Percentiles rank a stretch among this genome's conserved stretches.
Evolutionary conservation across 1,284 basidiomycete species (phyloP).

Genomic region (Sanghuangporus sanghuang): DNA sequence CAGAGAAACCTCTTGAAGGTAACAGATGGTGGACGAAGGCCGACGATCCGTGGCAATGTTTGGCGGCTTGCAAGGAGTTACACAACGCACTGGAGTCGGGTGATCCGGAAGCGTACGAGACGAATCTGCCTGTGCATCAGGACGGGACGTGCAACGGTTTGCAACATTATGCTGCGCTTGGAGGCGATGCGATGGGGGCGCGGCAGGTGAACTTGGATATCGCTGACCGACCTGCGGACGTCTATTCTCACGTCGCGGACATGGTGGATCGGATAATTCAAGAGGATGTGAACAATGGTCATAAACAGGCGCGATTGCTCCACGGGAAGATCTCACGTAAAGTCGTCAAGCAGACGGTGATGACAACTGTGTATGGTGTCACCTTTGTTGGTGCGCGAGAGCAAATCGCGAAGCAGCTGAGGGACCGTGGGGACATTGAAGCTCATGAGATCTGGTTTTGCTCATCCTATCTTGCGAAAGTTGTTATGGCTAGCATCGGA

Average conservation of each 20-base stretch:
- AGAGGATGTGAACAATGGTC: constrained; percentile 44
- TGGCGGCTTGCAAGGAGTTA: constrained; percentile 89
- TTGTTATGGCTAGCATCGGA: constrained; percentile 80
- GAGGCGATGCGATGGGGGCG: constrained; percentile 88
- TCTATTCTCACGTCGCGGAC: constrained; percentile 91
- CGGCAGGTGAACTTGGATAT: constrained; percentile 89
- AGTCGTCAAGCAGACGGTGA: constrained; percentile 98
- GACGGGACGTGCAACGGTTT: constrained; percentile 99
- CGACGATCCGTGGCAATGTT: constrained; percentile 97
- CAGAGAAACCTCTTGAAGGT: constrained; percentile 79
- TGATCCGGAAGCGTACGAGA: constrained; percentile 70
- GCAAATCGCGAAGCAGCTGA: constrained; percentile 90
- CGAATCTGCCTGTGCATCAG: constrained; percentile 90
- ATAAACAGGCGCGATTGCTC: constrained; percentile 59
- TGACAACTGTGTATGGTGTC: constrained; percentile 99
- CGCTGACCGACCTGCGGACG: constrained; percentile 88
- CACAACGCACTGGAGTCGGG: constrained; percentile 70
- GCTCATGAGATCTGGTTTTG: constrained; percentile 70
- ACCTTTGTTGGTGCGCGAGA: constrained; percentile 94
- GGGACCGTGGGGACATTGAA: constrained; percentile 70
- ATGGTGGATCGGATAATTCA: constrained; percentile 66
- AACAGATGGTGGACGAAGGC: constrained; percentile 86
- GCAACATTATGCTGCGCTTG: constrained; percentile 97
- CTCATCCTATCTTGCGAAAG: constrained; percentile 81
- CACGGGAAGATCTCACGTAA: constrained; percentile 85